A percentile compares a stretch with the other conserved stretches of the same genome.
Evolutionary conservation across 164 flowering plant genomes (phyloP).

Genomic region (Amborella trichopoda): DNA sequence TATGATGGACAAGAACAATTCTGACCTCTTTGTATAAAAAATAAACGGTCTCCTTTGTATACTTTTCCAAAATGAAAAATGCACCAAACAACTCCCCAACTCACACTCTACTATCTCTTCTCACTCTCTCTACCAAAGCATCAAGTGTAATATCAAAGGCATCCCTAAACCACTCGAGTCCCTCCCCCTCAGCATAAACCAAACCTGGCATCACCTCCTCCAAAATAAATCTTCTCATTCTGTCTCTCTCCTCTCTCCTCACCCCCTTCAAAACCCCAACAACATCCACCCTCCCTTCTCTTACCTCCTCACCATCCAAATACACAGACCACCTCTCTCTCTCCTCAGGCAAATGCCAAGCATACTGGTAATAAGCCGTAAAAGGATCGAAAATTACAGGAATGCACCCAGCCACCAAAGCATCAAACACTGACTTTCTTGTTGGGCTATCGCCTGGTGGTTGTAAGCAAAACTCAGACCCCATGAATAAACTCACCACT

Average conservation of each 20-base stretch:
- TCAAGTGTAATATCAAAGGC: conserved; percentile 49
- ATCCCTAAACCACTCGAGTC: conserved; percentile 48
- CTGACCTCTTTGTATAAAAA: no score
- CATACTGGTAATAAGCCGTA: conserved; percentile 73
- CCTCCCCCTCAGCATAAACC: conserved; percentile 47
- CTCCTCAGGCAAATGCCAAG: conserved; percentile 84
- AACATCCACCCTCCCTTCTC: conserved; percentile 35
- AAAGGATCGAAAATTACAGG: conserved; percentile 75
- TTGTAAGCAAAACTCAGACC: conserved; percentile 77
- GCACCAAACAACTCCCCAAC: no score
- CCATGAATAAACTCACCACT: conserved; percentile 39
- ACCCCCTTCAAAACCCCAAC: conserved; percentile 39
- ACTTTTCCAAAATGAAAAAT: no score
- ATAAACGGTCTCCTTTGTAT: no score
- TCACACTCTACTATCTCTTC: no score
- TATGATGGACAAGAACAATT: no score
- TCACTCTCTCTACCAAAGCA: conserved; percentile 20
- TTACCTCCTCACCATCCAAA: conserved; percentile 52
- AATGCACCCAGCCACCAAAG: conserved; percentile 72
- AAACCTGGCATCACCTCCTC: conserved; percentile 63
- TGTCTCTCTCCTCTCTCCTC: conserved; percentile 29
- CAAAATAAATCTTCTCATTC: conserved; percentile 64
- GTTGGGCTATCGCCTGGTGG: conserved; percentile 84
- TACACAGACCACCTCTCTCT: conserved; percentile 43
- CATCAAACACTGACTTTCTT: conserved; percentile 71